Base-by-base conservation (phyloP, 371 early-diverging fungal species). In the Syncephalastrum sp. region DNA sequence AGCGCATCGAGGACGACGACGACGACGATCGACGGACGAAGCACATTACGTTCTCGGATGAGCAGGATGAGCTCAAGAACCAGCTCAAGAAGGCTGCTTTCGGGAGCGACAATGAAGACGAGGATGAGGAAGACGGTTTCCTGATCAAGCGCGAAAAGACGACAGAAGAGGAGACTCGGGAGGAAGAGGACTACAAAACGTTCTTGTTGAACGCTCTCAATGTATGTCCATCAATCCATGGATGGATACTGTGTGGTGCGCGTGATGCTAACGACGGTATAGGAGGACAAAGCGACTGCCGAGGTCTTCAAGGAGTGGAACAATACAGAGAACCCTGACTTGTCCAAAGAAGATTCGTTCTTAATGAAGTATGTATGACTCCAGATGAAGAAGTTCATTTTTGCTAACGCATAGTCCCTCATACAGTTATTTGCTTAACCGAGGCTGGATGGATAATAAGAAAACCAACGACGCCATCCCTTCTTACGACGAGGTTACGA, bases 361-460 rank as follows among this genome's bases (percentile, higher is more conserved):
- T 70, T 97, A 68, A 91, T 95, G 84, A 87, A 94, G 85, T 88
- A 80, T 65, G 79, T 64, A 24, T 24, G 2, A 5, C 23, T 3
- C 14, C 53, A 10, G 33, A 38, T 25, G 46, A 27, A 56, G 25
- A 46, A 5, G 29, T 6, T 7, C 29, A 25, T 47, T 74, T 63
- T 42, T 47, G 21, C 41, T 19, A 47, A n/a, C 12, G 3, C 41
- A 38, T 54, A 12, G 17, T 16, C 16, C 33, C 14, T 49, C 14
- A 38, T 2, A 21, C 48, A 83, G 84, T 52, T 92, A 89, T 64
- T 85, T 98, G 24, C 61, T 98, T 53, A 97, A 93, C 64, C 90
- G 91, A 57, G 95, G 96, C 5, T 98, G 98, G 98, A 82, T 95
- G 8, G 94, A 93, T 48, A 91, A 89, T 61, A 77, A 79, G n/a